Conservation (phyloP, 176 grass and related monocot species). For the Eremochloa ophiuroides region DNA sequence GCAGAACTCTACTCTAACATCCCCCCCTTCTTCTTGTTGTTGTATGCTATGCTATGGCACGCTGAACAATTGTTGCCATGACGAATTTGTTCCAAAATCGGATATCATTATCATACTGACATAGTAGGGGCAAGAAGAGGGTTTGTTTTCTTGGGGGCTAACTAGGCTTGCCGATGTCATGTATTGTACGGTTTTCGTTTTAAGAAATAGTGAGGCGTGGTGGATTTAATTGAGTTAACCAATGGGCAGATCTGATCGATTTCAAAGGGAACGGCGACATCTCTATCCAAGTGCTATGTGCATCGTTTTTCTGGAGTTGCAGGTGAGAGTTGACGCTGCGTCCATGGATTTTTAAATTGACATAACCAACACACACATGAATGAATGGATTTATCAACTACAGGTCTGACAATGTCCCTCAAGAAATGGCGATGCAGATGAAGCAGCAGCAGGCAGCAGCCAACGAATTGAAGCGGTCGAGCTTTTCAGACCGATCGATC, state of each 20-base stretch:
- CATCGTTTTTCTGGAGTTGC: conserved; percentile 13
- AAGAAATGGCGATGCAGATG: not conserved
- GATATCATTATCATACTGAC: too few species aligned
- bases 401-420: not conserved
- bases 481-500: not conserved
- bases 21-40: not conserved
- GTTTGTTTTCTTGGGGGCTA: not conserved
- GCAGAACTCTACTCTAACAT: not conserved
- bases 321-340: not conserved
- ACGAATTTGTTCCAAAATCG: not conserved
- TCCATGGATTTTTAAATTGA: not conserved
- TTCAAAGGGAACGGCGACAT: conserved; percentile 14
- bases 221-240: not conserved
- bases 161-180: not conserved
- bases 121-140: too few species aligned
- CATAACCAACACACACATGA: not conserved
- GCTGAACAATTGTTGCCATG: not conserved
- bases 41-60: not conserved
- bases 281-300: conserved; percentile 7
- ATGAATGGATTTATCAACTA: not conserved
- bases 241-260: not conserved
- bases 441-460: not conserved
- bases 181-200: too few species aligned
- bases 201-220: too few species aligned
- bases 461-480: not conserved